Evolutionary conservation across 768 basidiomycete genomes (phyloP).

Genomic region (Pleurotus platypus): DNA sequence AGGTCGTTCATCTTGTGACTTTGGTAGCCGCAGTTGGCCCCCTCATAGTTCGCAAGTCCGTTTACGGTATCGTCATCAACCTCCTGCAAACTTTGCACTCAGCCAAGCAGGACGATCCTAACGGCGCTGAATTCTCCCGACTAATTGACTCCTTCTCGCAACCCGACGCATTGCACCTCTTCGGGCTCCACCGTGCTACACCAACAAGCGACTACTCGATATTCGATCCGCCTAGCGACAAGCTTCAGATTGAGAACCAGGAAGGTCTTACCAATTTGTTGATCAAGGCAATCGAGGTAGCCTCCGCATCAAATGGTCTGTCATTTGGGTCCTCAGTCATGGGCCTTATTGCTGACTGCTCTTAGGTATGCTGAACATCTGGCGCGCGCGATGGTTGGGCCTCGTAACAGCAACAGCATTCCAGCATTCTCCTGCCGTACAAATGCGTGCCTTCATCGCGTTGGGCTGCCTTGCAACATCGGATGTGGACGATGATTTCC

Average conservation of each 20-base stretch:
- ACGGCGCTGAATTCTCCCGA: conserved; percentile 48
- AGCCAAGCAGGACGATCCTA: conserved; percentile 55
- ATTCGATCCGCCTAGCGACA: conserved; percentile 52
- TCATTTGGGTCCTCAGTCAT: conserved; percentile 1
- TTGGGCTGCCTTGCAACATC: conserved; percentile 79
- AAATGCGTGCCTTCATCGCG: conserved; percentile 81
- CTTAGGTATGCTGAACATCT: conserved; percentile 75
- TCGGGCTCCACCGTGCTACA: conserved; percentile 66
- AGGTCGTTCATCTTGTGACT: conserved; percentile 76
- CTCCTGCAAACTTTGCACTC: conserved; percentile 74
- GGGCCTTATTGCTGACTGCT: conserved; percentile 1
- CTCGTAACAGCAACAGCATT: conserved; percentile 85
- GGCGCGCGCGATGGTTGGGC: conserved; percentile 94
- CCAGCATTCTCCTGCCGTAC: conserved; percentile 85
- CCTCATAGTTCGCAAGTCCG: conserved; percentile 68
- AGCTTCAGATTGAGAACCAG: conserved; percentile 56
- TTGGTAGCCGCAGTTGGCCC: conserved; percentile 77
- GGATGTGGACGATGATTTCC: conserved; percentile 88
- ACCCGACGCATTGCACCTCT: conserved; percentile 57
- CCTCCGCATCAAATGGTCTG: conserved; percentile 69
- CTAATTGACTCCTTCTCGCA: conserved; percentile 61
- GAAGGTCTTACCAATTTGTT: conserved; percentile 66
- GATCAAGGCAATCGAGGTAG: conserved; percentile 56
- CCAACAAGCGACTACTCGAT: conserved; percentile 67
- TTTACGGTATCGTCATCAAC: conserved; percentile 81